A percentile compares a stretch with the other conserved stretches of the same genome.
Evolutionary conservation across 2,329 filamentous ascomycete genomes (phyloP).

Genomic region (Calonectria honghensis): DNA sequence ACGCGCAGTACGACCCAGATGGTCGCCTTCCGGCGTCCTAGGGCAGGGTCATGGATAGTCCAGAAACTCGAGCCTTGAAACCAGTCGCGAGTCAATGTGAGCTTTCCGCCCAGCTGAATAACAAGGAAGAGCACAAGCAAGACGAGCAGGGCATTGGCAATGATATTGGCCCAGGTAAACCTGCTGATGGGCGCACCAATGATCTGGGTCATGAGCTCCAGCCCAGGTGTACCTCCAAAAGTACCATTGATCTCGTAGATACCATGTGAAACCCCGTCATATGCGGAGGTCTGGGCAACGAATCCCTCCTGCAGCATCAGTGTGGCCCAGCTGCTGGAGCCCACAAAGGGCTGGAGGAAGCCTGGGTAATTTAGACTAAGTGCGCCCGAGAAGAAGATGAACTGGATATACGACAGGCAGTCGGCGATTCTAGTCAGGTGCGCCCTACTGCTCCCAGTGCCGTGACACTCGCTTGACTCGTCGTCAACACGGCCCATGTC

Average conservation of each 20-base stretch:
- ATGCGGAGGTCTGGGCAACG: slow-evolving; percentile 49
- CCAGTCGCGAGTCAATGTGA: slow-evolving; percentile 61
- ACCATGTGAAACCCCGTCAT: slow-evolving; percentile 66
- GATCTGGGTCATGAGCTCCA: slow-evolving; percentile 80
- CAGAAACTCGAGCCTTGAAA: slow-evolving; percentile 38
- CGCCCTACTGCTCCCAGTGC: slow-evolving; percentile 25
- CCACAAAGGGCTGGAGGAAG: slow-evolving; percentile 82
- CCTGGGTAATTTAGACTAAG: slow-evolving; percentile 84
- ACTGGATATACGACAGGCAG: slow-evolving; percentile 85
- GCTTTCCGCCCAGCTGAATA: slow-evolving; percentile 62
- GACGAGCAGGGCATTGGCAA: slow-evolving; percentile 76
- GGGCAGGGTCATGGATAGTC: slow-evolving; percentile 36
- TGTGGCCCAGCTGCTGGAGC: slow-evolving; percentile 79
- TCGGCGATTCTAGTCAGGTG: slow-evolving; percentile 61
- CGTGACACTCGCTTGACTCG: slow-evolving; percentile 35
- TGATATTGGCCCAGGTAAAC: slow-evolving; percentile 82
- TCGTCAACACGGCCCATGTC: slow-evolving; percentile 36
- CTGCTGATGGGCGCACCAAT: slow-evolving; percentile 78
- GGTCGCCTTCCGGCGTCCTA: slow-evolving; percentile 62
- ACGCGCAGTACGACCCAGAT: slow-evolving; percentile 58
- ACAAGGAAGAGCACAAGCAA: slow-evolving; percentile 76
- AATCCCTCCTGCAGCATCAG: slow-evolving; percentile 73
- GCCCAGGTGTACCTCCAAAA: slow-evolving; percentile 71
- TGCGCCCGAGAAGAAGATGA: slow-evolving; percentile 81
- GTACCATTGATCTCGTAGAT: slow-evolving; percentile 81